A percentile compares a stretch with the other conserved stretches of the same genome.
Conservation (phyloP, 768 basidiomycete genomes). For the Chiua virens region DNA sequence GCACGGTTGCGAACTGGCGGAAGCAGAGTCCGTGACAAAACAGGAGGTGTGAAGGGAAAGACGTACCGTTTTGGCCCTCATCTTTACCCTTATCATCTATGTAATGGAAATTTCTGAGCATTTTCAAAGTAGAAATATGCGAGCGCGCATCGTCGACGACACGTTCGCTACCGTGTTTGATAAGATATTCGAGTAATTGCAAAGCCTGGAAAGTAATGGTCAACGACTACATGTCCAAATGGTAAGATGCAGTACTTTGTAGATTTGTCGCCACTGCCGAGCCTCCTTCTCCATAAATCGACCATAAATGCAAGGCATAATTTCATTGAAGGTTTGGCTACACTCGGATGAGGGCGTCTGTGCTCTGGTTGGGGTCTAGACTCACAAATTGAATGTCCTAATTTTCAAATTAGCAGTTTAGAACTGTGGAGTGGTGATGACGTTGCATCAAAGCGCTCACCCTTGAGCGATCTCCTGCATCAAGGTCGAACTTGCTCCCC, state of each 20-base stretch:
- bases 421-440: neutral
- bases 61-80: slow-evolving; percentile 92
- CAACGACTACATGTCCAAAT: neutral
- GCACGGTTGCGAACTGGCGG: slow-evolving; percentile 88
- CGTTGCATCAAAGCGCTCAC: slow-evolving; percentile 45
- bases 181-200: slow-evolving; percentile 90
- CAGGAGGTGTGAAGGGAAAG: neutral
- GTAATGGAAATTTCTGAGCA: slow-evolving; percentile 97
- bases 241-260: slow-evolving; percentile 63
- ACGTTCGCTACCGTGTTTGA: slow-evolving; percentile 96
- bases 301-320: slow-evolving; percentile 95
- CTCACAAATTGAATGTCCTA: slow-evolving; percentile 98
- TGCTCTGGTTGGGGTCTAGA: neutral
- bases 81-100: slow-evolving; percentile 99
- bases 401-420: slow-evolving; percentile 15
- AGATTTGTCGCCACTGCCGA: slow-evolving; percentile 97
- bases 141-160: slow-evolving; percentile 97
- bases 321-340: slow-evolving; percentile 98
- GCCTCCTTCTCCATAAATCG: slow-evolving; percentile 99
- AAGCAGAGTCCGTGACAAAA: neutral
- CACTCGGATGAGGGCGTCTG: slow-evolving; percentile 6
- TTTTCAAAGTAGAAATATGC: slow-evolving; percentile 93
- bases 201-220: slow-evolving; percentile 56
- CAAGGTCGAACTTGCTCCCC: slow-evolving; percentile 96
- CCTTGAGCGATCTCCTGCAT: slow-evolving; percentile 99